A percentile compares a stretch with the other conserved stretches of the same genome.
Conservation (phyloP, 768 basidiomycete genomes). For the Cystofilobasidium ferigula region DNA sequence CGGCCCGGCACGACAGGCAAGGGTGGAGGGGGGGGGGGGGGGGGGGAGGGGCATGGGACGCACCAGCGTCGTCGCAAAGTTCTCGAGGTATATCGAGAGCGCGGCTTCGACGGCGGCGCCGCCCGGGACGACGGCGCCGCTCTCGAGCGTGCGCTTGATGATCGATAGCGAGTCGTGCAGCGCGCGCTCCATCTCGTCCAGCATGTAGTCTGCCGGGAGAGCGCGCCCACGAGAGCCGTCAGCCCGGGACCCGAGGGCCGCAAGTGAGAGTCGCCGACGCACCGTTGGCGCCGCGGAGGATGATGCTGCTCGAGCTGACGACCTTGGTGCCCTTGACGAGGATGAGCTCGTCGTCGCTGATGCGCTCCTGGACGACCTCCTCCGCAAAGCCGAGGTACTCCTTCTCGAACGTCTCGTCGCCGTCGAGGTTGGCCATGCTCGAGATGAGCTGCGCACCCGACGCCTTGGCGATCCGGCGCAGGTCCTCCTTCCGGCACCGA, state of each 20-base stretch:
- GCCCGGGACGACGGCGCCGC: conserved; percentile 91
- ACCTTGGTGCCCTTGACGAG: conserved; percentile 95
- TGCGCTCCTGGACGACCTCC: conserved; percentile 91
- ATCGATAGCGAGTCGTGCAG: conserved; percentile 88
- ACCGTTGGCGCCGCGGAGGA: conserved; percentile 81
- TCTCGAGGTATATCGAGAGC: conserved; percentile 92
- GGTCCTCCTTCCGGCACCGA: conserved; percentile 92
- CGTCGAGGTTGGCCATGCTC: conserved; percentile 88
- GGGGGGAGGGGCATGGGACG: no score
- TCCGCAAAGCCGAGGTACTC: conserved; percentile 83
- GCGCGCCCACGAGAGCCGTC: neutral
- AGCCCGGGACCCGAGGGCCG: neutral
- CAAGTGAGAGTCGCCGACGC: neutral
- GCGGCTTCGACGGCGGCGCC: conserved; percentile 97
- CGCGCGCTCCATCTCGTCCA: conserved; percentile 98
- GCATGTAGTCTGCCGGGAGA: conserved; percentile 63
- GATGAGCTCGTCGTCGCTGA: conserved; percentile 97
- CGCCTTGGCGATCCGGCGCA: conserved; percentile 90
- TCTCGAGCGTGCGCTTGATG: conserved; percentile 94
- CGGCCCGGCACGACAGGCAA: no score
- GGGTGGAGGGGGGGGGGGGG: no score
- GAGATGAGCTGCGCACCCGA: conserved; percentile 89
- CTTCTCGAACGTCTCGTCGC: conserved; percentile 93
- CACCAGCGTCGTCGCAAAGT: conserved; percentile 95
- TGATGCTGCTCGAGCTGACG: conserved; percentile 81